Conservation (phyloP, 148 eudicot species). For the Rhododendron vialii region DNA sequence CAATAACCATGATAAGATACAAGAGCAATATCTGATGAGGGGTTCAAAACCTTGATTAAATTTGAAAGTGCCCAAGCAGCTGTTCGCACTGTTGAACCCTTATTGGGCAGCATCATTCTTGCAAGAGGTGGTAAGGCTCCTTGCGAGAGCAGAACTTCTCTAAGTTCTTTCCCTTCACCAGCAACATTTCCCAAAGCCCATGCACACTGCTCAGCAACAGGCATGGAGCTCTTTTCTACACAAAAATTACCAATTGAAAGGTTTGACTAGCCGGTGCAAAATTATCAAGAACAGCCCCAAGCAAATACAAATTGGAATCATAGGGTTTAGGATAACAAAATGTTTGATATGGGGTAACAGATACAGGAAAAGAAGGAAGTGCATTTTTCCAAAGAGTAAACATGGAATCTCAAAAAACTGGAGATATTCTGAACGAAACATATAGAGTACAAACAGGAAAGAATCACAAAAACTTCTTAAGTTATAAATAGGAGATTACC, state of each 20-base stretch:
- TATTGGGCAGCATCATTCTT: constrained; percentile 90
- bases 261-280: not conserved
- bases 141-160: constrained; percentile 75
- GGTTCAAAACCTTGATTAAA: constrained; percentile 71
- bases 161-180: constrained; percentile 92
- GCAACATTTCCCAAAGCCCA: constrained; percentile 99
- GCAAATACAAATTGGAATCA: not conserved
- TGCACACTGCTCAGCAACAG: constrained; percentile 97
- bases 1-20: not conserved
- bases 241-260: constrained; percentile 1
- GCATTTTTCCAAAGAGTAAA: not conserved
- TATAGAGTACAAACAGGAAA: not conserved
- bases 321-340: not conserved
- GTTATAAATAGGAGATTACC: not conserved
- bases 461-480: not conserved
- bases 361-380: not conserved
- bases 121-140: constrained; percentile 91
- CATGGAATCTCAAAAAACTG: constrained; percentile 2
- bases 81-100: constrained; percentile 89
- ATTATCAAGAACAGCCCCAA: constrained; percentile 1
- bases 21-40: not conserved
- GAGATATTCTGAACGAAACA: not conserved
- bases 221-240: constrained; percentile 74
- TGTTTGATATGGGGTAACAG: not conserved
- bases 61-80: constrained; percentile 99